phyloP scores from a whole-genome alignment of 768 basidiomycete genomes.

The Naematelia encephala region DNA sequence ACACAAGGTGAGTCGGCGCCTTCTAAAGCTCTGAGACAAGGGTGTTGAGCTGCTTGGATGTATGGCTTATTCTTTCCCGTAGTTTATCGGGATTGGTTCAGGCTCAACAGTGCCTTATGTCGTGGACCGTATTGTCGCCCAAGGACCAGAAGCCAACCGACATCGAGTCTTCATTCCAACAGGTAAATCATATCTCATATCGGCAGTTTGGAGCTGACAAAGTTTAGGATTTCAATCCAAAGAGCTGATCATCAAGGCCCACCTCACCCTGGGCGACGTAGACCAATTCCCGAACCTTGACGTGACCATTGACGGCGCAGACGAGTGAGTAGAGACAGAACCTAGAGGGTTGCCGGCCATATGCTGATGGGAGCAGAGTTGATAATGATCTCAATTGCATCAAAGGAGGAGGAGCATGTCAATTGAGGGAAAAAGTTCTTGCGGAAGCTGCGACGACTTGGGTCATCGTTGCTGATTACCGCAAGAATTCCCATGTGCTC shows the following conservation, averaged over 20 bases:
- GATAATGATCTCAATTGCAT: slow-evolving; percentile 83
- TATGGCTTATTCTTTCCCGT: neutral
- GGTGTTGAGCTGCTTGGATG: neutral
- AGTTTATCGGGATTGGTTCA: slow-evolving; percentile 53
- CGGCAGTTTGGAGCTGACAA: neutral
- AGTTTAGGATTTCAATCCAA: slow-evolving; percentile 83
- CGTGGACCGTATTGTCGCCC: slow-evolving; percentile 85
- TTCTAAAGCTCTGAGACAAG: too few relatives aligned
- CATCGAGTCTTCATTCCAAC: slow-evolving; percentile 86
- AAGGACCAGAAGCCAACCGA: slow-evolving; percentile 71
- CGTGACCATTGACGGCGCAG: slow-evolving; percentile 96
- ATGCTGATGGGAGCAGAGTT: too few relatives aligned
- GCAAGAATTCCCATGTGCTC: slow-evolving; percentile 80
- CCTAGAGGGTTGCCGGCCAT: slow-evolving; percentile 8
- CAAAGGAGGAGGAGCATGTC: slow-evolving; percentile 96
- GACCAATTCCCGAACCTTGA: slow-evolving; percentile 85
- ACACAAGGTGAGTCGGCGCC: slow-evolving; percentile 61
- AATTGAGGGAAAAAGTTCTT: slow-evolving; percentile 92
- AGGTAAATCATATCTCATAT: slow-evolving; percentile 55
- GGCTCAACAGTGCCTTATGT: slow-evolving; percentile 87
- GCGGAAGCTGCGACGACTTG: slow-evolving; percentile 94
- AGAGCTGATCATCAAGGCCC: slow-evolving; percentile 79
- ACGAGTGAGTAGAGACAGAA: slow-evolving; percentile 81
- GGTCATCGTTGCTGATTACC: slow-evolving; percentile 88
- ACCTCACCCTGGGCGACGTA: slow-evolving; percentile 77